Base-by-base conservation (phyloP, 176 grass and related monocot genomes). In the Metroxylon sagu region DNA sequence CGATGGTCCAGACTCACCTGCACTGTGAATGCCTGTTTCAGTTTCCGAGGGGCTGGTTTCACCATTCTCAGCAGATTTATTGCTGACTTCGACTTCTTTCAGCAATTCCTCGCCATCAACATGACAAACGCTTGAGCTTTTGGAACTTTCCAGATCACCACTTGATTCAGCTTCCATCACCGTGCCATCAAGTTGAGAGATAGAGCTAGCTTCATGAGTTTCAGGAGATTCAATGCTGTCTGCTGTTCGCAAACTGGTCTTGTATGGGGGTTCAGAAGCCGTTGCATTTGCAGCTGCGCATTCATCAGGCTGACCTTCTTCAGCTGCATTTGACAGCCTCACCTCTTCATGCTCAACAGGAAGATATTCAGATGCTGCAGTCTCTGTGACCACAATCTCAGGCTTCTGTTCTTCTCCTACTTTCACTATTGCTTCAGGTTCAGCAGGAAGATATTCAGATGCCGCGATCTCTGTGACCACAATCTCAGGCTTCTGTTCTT, bases 151-250 rank as follows among this genome's bases (percentile, higher is more conserved):
- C 18, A 27, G 48, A 58, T 64, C 51, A 80, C 17, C 23, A 53
- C 76, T 68, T 26, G 52, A 25, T 67, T 65, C 73, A 66, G 68
- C 54, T 16, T 81, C 68, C 52, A 49, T 23, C 27, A 23, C 5
- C 58, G 61, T 62, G 35, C 7, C 35, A 12, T 43, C 35, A 43
- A 43, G 35, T 2, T 12, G 35, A 71, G 18, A 26, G 67, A 30
- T 59, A 54, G 10, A 57, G 73, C 25, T 29, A 65, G 53, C 65
- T 49, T 31, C 23, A 70, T 65, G 55, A 63, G 35, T 58, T 30
- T 25, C 48, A 69, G 29, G 27, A 59, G 62, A 25, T 65, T 64
- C 48, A 74, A 35, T 57, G 50, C 25, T 61, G 43, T 64, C 62
- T 62, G 48, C 14, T 54, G 21, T 64, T 4, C 53, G 31, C 29